Evolutionary conservation across 495 filamentous ascomycete species (phyloP).

Genomic region (Friedmanniomyces endolithicus): DNA sequence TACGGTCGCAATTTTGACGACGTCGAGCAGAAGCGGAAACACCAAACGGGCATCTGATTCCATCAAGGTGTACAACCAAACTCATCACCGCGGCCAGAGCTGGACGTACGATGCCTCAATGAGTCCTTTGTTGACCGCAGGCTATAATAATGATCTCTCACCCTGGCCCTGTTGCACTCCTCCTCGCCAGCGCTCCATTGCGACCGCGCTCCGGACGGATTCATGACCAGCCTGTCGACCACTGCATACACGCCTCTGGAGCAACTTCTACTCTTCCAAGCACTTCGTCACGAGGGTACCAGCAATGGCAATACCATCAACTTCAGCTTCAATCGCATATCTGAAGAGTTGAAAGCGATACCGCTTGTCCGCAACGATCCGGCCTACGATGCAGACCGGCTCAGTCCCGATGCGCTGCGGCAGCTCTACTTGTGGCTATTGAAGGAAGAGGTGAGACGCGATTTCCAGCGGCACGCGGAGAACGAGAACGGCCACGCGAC

Average conservation of each 20-base stretch:
- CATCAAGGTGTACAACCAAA: neutral
- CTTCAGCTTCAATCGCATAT: constrained; percentile 57
- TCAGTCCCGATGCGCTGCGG: constrained; percentile 67
- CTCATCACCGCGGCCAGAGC: neutral
- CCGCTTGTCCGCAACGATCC: constrained; percentile 52
- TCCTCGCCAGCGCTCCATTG: neutral
- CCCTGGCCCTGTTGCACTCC: neutral
- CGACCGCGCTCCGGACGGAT: neutral
- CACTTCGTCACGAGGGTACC: constrained; percentile 54
- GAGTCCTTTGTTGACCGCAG: neutral
- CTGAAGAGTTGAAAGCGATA: constrained; percentile 59
- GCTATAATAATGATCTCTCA: neutral
- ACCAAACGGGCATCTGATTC: neutral
- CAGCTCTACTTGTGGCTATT: constrained; percentile 64
- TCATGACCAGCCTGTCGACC: constrained; percentile 14
- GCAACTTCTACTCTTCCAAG: constrained; percentile 78
- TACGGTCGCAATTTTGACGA: neutral
- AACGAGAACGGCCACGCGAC: neutral
- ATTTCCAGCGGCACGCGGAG: constrained; percentile 12
- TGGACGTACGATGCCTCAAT: neutral
- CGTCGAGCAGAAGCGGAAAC: neutral
- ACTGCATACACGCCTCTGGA: constrained; percentile 59
- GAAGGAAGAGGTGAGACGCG: constrained; percentile 51
- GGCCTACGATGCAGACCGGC: constrained; percentile 55
- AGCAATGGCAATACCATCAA: constrained; percentile 36